Base-by-base conservation (phyloP, 1,139 yeast genomes). In the Candida frijolesensis region DNA sequence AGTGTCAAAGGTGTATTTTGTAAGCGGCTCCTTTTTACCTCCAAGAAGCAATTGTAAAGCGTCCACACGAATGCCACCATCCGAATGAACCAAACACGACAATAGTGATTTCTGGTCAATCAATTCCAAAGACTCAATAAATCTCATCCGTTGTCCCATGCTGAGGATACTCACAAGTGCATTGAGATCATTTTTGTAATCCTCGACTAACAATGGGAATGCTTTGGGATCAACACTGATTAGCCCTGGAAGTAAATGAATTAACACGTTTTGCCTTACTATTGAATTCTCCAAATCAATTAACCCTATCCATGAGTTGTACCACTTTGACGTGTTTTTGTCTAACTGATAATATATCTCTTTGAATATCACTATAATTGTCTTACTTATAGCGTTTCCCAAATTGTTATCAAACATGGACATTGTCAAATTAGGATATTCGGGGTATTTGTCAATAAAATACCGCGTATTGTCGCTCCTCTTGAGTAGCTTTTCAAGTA, bases 341-440 rank as follows among this genome's bases (percentile, higher is more conserved):
- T 47, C 29, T 15, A 46, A 48, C 25, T 41, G 25, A 2, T 11
- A 7, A 32, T 60, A 55, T 2, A 58, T 25, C 5, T 72, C 72
- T 29, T 70, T 64, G 49, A 73, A 71, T 1, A 87, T 57, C 0
- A 83, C 65, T 14, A 74, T 72, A 0, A 89, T 58, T 14, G 88
- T 77, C 61, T 85, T 87, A 27, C 89, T 86, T 14, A 86, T 78
- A 1, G 87, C 79, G 56, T 84, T 87, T 0, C 95, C 87, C 49
- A 89, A 64, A 0, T 89, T 79, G 57, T 81, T 83, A 1, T 84
- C 75, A 56, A 88, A 81, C 9, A 76, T 65, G 0, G 68, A 56
- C 9, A 88, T 63, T 8, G 89, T 75, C 6, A 70, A 68, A 1
- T 59, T 57, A 7, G 82, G 58, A 51, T 85, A 82, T 1, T 61